Conservation (phyloP, 331 rosid genomes). For the Ulmus americana region DNA sequence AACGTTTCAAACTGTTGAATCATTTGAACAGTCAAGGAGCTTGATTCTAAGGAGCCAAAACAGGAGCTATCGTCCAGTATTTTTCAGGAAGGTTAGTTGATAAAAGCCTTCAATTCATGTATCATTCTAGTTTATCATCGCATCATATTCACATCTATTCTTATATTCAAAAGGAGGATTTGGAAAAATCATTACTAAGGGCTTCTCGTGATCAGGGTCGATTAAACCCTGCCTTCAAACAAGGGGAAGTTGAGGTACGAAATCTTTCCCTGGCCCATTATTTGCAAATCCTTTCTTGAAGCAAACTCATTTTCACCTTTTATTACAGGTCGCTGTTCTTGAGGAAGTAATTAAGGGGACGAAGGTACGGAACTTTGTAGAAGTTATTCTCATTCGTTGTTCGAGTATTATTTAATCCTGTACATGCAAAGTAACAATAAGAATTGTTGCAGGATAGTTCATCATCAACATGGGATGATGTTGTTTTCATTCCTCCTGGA, state of each 20-base stretch:
- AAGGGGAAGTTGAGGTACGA: slow-evolving; percentile 74
- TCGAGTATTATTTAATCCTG: neutral
- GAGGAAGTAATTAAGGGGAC: slow-evolving; percentile 84
- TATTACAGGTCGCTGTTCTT: slow-evolving; percentile 66
- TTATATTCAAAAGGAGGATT: slow-evolving; percentile 58
- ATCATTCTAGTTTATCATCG: slow-evolving; percentile 16
- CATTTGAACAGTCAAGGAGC: slow-evolving; percentile 59
- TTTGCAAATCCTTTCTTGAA: slow-evolving; percentile 9
- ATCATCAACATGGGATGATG: slow-evolving; percentile 56
- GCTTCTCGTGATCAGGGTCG: slow-evolving; percentile 63
- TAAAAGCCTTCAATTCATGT: slow-evolving; percentile 13
- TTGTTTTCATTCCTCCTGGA: slow-evolving; percentile 88
- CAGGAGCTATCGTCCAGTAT: slow-evolving; percentile 82
- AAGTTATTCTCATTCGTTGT: neutral
- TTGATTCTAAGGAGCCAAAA: slow-evolving; percentile 65
- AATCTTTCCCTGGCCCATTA: slow-evolving; percentile 11
- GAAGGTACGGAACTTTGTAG: slow-evolving; percentile 53
- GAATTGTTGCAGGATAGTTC: slow-evolving; percentile 58
- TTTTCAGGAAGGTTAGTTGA: slow-evolving; percentile 73
- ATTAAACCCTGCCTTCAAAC: slow-evolving; percentile 52
- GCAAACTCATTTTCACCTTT: slow-evolving; percentile 15
- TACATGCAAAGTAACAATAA: neutral
- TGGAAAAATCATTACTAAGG: slow-evolving; percentile 55
- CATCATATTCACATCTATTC: neutral
- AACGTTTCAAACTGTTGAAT: slow-evolving; percentile 12